phyloP scores from a whole-genome alignment of 306 rosid species.

The Dalbergia cultrata region DNA sequence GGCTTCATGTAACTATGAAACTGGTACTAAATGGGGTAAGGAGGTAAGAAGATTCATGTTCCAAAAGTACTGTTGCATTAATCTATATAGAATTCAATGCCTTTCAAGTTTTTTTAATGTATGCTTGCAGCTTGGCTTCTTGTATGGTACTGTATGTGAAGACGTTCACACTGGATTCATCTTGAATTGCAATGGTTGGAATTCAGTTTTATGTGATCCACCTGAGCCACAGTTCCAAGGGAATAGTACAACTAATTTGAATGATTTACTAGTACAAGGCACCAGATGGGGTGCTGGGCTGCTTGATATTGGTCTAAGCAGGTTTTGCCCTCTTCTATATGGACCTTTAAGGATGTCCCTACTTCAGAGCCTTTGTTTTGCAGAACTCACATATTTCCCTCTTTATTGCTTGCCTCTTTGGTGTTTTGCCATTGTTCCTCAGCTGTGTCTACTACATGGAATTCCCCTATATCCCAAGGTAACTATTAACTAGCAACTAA shows the following conservation, averaged over 20 bases:
- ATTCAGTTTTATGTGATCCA: conserved; percentile 60
- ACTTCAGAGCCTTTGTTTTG: conserved; percentile 62
- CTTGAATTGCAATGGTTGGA: conserved; percentile 78
- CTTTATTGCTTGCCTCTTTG: conserved; percentile 58
- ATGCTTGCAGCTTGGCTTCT: conserved; percentile 66
- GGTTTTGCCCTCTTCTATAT: conserved; percentile 65
- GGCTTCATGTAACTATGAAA: conserved; percentile 67
- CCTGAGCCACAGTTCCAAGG: conserved; percentile 71
- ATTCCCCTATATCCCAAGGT: conserved; percentile 70
- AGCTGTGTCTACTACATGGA: conserved; percentile 61
- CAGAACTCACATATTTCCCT: conserved; percentile 51
- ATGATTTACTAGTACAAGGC: conserved; percentile 64
- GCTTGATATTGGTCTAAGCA: conserved; percentile 59
- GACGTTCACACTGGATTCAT: conserved; percentile 64
- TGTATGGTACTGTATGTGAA: conserved; percentile 61
- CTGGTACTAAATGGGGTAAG: conserved; percentile 68
- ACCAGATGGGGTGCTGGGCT: conserved; percentile 69
- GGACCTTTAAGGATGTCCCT: conserved; percentile 58
- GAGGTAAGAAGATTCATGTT: conserved; percentile 47
- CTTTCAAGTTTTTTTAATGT: neutral
- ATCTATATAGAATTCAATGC: neutral
- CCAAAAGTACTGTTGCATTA: neutral
- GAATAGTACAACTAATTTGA: conserved; percentile 53
- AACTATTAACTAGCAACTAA: conserved; percentile 4
- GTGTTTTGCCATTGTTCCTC: conserved; percentile 70